These are phyloP conservation scores for Colletotrichum sp. DNA, from an alignment of 2,329 filamentous ascomycete species.

Conservation along the genomic window DNA sequence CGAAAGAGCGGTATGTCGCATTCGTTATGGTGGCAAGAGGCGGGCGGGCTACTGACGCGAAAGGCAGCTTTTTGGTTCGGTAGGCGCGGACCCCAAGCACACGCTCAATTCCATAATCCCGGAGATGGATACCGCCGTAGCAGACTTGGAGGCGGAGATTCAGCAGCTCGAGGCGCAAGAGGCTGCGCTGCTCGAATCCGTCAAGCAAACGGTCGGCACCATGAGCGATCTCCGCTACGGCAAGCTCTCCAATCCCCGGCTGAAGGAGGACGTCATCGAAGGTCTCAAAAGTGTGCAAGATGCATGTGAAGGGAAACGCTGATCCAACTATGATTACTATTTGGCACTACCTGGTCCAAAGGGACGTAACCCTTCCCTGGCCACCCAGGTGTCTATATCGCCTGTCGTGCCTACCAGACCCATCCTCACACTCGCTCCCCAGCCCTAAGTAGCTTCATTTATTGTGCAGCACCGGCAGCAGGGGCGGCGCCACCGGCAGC, in stretches of 20 bases:
- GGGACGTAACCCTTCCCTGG: not conserved
- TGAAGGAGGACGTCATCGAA: slow-evolving; percentile 70
- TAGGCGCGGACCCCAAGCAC: slow-evolving; percentile 57
- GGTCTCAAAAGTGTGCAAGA: slow-evolving; percentile 68
- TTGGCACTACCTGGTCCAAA: slow-evolving; percentile 19
- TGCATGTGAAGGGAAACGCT: slow-evolving; percentile 58
- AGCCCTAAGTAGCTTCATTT: not conserved
- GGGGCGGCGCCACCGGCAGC: not conserved
- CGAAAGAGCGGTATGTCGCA: slow-evolving; percentile 54
- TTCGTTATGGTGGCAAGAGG: not conserved
- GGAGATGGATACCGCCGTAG: slow-evolving; percentile 70
- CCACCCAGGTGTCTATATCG: not conserved
- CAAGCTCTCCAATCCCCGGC: slow-evolving; percentile 66
- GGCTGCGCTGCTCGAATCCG: slow-evolving; percentile 59
- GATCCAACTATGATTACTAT: slow-evolving; percentile 25
- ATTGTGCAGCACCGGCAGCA: slow-evolving; percentile 7
- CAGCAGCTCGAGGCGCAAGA: slow-evolving; percentile 69
- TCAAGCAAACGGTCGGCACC: slow-evolving; percentile 70
- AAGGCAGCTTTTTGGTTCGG: slow-evolving; percentile 61
- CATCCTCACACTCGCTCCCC: not conserved
- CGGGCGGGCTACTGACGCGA: not conserved
- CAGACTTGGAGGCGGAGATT: slow-evolving; percentile 72
- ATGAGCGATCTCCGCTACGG: slow-evolving; percentile 87
- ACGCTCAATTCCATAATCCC: slow-evolving; percentile 68
- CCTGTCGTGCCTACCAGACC: not conserved